Base-by-base conservation (phyloP, 2,329 filamentous ascomycete species). In the Penicillium nordicum region DNA sequence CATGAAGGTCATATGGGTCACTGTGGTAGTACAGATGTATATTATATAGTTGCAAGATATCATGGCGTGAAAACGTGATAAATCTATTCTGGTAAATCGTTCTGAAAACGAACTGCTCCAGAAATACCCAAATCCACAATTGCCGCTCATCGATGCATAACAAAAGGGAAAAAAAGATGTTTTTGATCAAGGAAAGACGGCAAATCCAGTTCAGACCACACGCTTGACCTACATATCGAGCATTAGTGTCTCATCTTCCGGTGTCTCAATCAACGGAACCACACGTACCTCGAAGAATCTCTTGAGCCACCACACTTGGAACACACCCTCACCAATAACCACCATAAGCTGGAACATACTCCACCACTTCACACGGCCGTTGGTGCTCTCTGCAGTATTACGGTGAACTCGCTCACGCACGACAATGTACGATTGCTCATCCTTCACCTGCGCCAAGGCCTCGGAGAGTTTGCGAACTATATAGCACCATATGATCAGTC, bases 281-380 rank as follows among this genome's bases (percentile, higher is more conserved):
- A 32, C 25, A 32, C 45, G 5, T 48, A 87, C 86, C 86, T 97
- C 92, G 72, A 97, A 97, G 84, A 99, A 99, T 72, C 94, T 86
- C 80, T 96, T 94, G 74, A 99, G 78, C 92, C 94, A 99, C 93
- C 94, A 99, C 64, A 99, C 93, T 80, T 99, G 94, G 82, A 99
- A 99, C 64, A 97, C 80, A 59, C 92, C 94, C 80, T 97, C 91
- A 69, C 89, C 92, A 64, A 95, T 82, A 61, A 99, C 84, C 49
- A 97, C 87, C 55, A 86, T 84, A 63, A 99, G 86, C 78, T 99
- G 92, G 77, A 97, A 97, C 68, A 97, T 84, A 76, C 94, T 97
- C 94, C 94, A 99, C 94, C 94, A 99, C 82, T 99, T 99, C 74
- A 99, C 94, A 65, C 94, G 85, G 67, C 86, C 84, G 77, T 99